Conservation (phyloP, 2,329 filamentous ascomycete genomes). For the Calcarisporium arbuscula region DNA sequence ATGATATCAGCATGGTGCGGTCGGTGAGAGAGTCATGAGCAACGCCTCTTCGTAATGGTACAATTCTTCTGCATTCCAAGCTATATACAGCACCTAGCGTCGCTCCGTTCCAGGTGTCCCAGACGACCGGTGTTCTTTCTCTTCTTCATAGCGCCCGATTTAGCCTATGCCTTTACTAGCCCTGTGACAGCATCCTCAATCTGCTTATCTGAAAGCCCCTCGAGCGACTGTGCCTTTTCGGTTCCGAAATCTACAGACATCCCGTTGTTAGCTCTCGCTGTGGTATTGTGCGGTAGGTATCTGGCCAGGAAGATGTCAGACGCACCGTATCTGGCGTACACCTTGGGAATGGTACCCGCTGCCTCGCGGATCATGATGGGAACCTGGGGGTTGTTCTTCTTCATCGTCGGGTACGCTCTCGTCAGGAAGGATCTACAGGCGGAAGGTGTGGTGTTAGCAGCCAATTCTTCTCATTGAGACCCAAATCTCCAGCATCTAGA, state of each 20-base stretch:
- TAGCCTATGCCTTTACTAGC: slow-evolving; percentile 38
- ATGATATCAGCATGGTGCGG: too few species aligned
- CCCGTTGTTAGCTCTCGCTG: neutral
- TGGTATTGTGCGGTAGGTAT: too few species aligned
- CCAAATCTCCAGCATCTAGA: too few species aligned
- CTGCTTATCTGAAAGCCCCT: slow-evolving; percentile 54
- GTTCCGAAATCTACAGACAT: slow-evolving; percentile 47
- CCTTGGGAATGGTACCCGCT: slow-evolving; percentile 70
- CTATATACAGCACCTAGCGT: too few species aligned
- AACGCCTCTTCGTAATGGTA: too few species aligned
- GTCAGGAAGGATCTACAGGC: slow-evolving; percentile 73
- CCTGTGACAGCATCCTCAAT: slow-evolving; percentile 53
- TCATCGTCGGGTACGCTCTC: slow-evolving; percentile 94
- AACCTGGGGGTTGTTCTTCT: slow-evolving; percentile 93
- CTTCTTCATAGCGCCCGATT: neutral
- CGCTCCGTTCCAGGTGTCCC: too few species aligned
- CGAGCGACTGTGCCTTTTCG: slow-evolving; percentile 52
- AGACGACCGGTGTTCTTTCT: slow-evolving; percentile 1
- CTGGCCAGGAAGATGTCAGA: slow-evolving; percentile 1
- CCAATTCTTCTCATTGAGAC: neutral
- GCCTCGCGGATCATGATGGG: slow-evolving; percentile 96
- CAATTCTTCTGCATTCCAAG: too few species aligned
- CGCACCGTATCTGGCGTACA: slow-evolving; percentile 88
- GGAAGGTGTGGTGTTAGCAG: slow-evolving; percentile 12
- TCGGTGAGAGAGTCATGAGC: too few species aligned